Percentiles rank a stretch among this genome's conserved stretches.
These are phyloP conservation scores for Allium cepa DNA, from an alignment of 106 monocot genomes.

Conservation along the genomic window DNA sequence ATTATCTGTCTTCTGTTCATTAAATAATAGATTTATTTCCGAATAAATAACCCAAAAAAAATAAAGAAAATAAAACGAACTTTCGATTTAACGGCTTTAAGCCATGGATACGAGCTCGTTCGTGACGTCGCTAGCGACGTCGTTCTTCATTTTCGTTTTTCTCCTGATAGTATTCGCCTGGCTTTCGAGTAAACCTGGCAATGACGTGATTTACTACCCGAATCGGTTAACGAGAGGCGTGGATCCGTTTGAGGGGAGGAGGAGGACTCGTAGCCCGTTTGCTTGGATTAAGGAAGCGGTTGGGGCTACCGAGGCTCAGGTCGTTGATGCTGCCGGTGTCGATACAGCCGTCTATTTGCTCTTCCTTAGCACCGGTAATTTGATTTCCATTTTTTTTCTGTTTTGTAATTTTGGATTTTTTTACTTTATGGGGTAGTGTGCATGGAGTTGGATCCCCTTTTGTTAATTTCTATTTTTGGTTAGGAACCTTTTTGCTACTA, in stretches of 20 bases:
- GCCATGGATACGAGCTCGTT: constrained; percentile 78
- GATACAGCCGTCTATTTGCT: constrained; percentile 82
- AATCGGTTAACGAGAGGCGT: constrained; percentile 37
- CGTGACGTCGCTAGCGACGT: constrained; percentile 74
- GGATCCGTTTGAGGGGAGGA: constrained; percentile 33
- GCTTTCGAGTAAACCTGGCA: constrained; percentile 63
- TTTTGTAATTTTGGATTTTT: not conserved
- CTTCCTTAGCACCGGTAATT: constrained; percentile 68
- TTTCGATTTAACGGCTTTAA: not conserved
- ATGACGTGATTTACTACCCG: constrained; percentile 86
- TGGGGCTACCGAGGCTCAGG: constrained; percentile 51
- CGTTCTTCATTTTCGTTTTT: constrained; percentile 61
- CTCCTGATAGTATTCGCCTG: constrained; percentile 57
- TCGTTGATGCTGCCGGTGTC: constrained; percentile 60
- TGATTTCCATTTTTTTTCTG: not conserved
- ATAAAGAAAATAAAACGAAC: not conserved
- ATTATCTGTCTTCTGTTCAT: not conserved
- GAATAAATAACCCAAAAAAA: not conserved
- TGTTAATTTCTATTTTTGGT: not conserved
- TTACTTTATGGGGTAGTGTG: not conserved
- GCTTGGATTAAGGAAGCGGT: constrained; percentile 72
- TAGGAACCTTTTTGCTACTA: too few relatives aligned
- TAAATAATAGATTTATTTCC: not conserved
- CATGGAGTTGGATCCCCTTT: not conserved
- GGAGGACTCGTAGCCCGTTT: constrained; percentile 44